Conservation (phyloP, 2,329 filamentous ascomycete species). For the Aquanectria penicillioides region DNA sequence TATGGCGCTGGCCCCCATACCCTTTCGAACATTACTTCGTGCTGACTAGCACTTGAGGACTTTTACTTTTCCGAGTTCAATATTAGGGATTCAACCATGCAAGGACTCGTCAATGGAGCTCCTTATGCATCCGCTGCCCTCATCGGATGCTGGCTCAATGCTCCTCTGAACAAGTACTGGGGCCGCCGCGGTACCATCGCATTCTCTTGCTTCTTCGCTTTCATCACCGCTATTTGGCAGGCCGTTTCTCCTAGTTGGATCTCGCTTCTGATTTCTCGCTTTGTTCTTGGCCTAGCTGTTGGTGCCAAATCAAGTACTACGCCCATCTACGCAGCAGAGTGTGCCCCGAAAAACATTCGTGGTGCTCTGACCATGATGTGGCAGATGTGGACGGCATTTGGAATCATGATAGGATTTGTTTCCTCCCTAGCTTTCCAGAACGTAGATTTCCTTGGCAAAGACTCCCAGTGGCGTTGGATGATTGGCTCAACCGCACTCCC, state of each 20-base stretch:
- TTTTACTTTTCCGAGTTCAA: constrained; percentile 47
- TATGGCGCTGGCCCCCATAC: neutral
- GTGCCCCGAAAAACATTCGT: constrained; percentile 71
- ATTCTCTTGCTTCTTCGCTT: constrained; percentile 65
- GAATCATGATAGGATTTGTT: constrained; percentile 58
- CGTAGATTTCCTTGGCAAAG: constrained; percentile 54
- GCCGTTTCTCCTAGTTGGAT: constrained; percentile 59
- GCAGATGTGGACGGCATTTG: constrained; percentile 55
- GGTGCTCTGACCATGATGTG: constrained; percentile 84
- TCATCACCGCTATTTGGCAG: constrained; percentile 56
- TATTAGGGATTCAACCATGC: constrained; percentile 44
- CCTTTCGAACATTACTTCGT: neutral
- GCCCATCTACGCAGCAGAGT: constrained; percentile 79
- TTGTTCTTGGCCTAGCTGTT: constrained; percentile 74
- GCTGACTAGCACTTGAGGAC: constrained; percentile 42
- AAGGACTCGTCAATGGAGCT: constrained; percentile 64
- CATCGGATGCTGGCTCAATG: constrained; percentile 51
- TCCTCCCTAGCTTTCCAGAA: constrained; percentile 64
- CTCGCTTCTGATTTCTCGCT: constrained; percentile 70
- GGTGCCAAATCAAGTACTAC: constrained; percentile 71
- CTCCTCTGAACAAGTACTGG: constrained; percentile 64
- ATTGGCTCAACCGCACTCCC: constrained; percentile 66
- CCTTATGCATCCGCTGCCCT: constrained; percentile 63
- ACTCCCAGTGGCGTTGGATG: constrained; percentile 66
- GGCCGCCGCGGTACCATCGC: constrained; percentile 73